These are phyloP conservation scores for Capsicum rhomboideum DNA, from an alignment of 257 asterid species.

Conservation along the genomic window DNA sequence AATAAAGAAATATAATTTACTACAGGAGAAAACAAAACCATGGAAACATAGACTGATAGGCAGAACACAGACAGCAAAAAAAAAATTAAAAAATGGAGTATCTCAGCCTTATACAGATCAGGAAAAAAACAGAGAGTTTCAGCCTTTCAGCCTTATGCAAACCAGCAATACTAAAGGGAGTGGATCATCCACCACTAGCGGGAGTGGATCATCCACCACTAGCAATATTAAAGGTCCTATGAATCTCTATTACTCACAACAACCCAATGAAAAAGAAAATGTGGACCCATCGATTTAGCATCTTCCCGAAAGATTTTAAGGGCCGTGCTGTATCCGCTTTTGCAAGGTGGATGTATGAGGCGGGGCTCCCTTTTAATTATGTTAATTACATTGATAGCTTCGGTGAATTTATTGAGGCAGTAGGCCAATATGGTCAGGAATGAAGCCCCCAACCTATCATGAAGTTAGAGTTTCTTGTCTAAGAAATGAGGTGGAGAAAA, in stretches of 20 bases:
- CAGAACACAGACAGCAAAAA: too few species aligned
- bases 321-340: neutral
- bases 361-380: neutral
- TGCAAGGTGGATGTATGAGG: neutral
- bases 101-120: too few species aligned
- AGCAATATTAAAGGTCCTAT: too few species aligned
- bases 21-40: too few species aligned
- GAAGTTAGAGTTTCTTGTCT: conserved; percentile 9
- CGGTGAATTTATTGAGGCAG: neutral
- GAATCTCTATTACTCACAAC: neutral
- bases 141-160: too few species aligned
- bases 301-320: neutral
- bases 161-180: too few species aligned
- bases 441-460: neutral
- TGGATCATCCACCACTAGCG: too few species aligned
- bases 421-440: neutral
- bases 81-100: too few species aligned
- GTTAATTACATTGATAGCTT: neutral
- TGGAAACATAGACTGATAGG: too few species aligned
- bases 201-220: too few species aligned
- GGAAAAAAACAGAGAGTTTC: too few species aligned
- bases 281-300: neutral
- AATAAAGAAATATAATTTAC: too few species aligned
- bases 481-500: neutral
- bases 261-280: neutral